These are phyloP conservation scores for Dactylellina cionopaga DNA, from an alignment of 2,329 filamentous ascomycete species.

Conservation along the genomic window DNA sequence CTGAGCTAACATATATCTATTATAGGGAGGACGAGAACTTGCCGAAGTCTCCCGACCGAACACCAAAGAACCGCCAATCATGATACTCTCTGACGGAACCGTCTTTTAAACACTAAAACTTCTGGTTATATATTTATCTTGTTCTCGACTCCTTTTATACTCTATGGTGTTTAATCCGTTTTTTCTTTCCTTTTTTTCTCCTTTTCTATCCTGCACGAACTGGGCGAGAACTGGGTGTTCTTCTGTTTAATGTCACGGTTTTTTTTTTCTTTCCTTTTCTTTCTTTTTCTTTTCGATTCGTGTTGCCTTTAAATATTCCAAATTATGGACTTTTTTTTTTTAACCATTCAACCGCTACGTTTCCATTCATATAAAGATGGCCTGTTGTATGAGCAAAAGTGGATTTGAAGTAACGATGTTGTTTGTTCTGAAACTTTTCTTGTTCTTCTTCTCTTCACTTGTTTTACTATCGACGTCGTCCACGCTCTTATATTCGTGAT, in stretches of 20 bases:
- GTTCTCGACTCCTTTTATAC: conserved; percentile 23
- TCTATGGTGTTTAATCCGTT: conserved; percentile 39
- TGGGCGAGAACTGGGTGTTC: conserved; percentile 36
- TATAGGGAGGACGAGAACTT: conserved; percentile 87
- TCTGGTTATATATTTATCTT: conserved; percentile 25
- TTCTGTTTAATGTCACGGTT: conserved; percentile 6
- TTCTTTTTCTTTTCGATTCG: not conserved
- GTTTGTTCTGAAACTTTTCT: not conserved
- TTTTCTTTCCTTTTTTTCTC: conserved; percentile 44
- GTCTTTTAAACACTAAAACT: conserved; percentile 73
- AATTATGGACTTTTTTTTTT: not conserved
- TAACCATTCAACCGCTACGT: not conserved
- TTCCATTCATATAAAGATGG: not conserved
- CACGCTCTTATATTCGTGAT: not conserved
- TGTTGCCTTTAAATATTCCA: not conserved
- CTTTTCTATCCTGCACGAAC: conserved; percentile 28
- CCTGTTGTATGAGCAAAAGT: not conserved
- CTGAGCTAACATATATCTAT: conserved; percentile 32
- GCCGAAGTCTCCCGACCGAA: conserved; percentile 95
- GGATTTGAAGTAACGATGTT: not conserved
- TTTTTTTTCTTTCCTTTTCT: conserved; percentile 7
- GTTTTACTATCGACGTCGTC: conserved; percentile 8
- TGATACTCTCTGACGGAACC: conserved; percentile 95
- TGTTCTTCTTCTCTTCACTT: not conserved
- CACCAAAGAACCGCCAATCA: conserved; percentile 94